Percentiles rank a stretch among this genome's conserved stretches.
Conservation (phyloP, 108 stramenopile genomes). For the Skeletonema costatum region DNA sequence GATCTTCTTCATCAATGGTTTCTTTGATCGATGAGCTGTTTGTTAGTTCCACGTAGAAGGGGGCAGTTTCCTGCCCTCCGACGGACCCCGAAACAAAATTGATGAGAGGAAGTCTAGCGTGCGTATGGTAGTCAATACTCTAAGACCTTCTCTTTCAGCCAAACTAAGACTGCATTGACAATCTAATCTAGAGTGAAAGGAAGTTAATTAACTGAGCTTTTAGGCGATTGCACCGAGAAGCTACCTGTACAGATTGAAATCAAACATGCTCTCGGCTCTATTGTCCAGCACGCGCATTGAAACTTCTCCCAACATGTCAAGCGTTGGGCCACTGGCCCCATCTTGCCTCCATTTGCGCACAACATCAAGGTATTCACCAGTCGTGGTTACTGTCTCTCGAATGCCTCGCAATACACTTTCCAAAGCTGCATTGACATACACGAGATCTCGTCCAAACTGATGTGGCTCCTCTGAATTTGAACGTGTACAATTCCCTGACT, state of each 20-base stretch:
- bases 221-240: too few species aligned
- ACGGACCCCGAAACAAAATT: too few species aligned
- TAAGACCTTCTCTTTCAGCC: too few species aligned
- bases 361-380: constrained; percentile 20
- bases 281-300: constrained; percentile 23
- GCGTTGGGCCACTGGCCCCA: constrained; percentile 12
- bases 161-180: too few species aligned
- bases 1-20: background rate
- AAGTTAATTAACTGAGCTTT: too few species aligned
- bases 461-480: constrained; percentile 21
- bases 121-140: too few species aligned
- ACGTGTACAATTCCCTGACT: constrained; percentile 51
- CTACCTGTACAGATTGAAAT: constrained; percentile 20
- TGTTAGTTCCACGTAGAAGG: background rate
- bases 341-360: constrained; percentile 18
- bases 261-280: constrained; percentile 6
- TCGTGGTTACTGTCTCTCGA: constrained; percentile 1
- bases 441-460: constrained; percentile 34
- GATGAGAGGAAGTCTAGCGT: background rate
- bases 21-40: background rate
- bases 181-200: too few species aligned
- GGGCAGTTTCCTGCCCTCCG: background rate
- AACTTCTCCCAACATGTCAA: constrained; percentile 26
- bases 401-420: constrained; percentile 12
- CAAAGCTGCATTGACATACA: constrained; percentile 47